Base-by-base conservation (phyloP, 352 stramenopile species). In the Phytophthora megakarya region DNA sequence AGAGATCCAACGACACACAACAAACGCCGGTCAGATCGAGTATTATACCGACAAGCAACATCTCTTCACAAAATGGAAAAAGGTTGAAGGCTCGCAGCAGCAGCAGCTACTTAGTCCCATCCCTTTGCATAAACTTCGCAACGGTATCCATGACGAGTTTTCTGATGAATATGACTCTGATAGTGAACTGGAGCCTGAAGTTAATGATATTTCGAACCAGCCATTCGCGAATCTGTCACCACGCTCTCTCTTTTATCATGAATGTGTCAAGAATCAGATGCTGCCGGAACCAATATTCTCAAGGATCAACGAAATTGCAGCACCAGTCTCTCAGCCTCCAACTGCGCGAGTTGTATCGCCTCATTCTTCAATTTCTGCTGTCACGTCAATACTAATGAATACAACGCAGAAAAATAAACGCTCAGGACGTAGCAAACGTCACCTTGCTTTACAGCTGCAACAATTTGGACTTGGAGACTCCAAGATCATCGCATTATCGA, bases 31-130 rank as follows among this genome's bases (percentile, higher is more conserved):
- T 1, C 81, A 92, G 51, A 90, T 89, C 37, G 67, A 81, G 50
- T 88, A 78, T 51, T 90, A 89, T 39, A 60, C 76, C 5, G 75
- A 92, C 69, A 92, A 90, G 45, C 71, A 78, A 23, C 80, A 88
- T 30, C 70, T 92, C n/a, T 88, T 92, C 12, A 63, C 64, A 1
- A 92, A 92, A 50, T 92, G 84, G 84, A 84, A 85, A 33, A 89
- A 86, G 40, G 67, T 92, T 1, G 76, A 89, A 60, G 57, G 65
- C 0, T 79, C 81, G 7, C 75, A 86, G 19, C 65, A 84, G 11
- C 84, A 92, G 44, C 77, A 88, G 16, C 54, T 58, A 44, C 58
- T 55, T 32, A 32, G 40, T 51, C 49, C 37, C 30, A 22, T 50
- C 19, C 26, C 28, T 61, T 11, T 39, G 13, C 15, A 55, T 13